Base-by-base conservation (phyloP, 345 rosid genomes). In the Firmiana major region DNA sequence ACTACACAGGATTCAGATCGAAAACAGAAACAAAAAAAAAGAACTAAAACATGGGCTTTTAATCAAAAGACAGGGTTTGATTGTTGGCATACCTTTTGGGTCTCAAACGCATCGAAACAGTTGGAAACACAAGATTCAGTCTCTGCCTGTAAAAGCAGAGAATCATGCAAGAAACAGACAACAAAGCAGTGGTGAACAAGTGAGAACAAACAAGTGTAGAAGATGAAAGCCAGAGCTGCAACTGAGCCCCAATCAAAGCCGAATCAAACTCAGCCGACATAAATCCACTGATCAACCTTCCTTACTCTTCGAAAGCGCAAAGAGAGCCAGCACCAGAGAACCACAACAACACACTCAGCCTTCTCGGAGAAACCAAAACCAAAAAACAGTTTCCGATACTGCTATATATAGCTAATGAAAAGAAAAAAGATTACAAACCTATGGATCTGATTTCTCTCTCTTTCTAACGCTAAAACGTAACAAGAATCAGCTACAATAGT, bases 241-340 rank as follows among this genome's bases (percentile, higher is more conserved):
- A 86, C 84, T 74, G 88, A 87, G 89, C 86, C 89, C 90, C 88
- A 92, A 87, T 86, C 87, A 86, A 85, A 88, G 83, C 83, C 97
- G 89, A 84, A 80, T 80, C 90, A 89, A 82, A 86, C 76, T 80
- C 87, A 88, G 91, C 94, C 94, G 96, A 90, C 99, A 97, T 91
- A 94, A 85, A 97, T 87, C 87, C 84, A 67, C 91, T 74, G 36
- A 77, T 42, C 78, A 58, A 51, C 75, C 83, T 73, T 80, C 58
- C 74, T 60, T 17, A 19, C 62, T 24, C 70, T 64, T 31, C 78
- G 19, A 53, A 31, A 71, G 28, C 62, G 19, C 74, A 17, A 19
- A 60, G 9, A 19, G 5, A 45, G 13, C 63, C 40, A 63, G 24
- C 49, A n/a, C 63, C 31, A 63, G 11, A 15, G 17, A 38, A 28